Evolutionary conservation across 371 early-diverging fungal genomes (phyloP).

Genomic region (Caulochytrium protostelioides): DNA sequence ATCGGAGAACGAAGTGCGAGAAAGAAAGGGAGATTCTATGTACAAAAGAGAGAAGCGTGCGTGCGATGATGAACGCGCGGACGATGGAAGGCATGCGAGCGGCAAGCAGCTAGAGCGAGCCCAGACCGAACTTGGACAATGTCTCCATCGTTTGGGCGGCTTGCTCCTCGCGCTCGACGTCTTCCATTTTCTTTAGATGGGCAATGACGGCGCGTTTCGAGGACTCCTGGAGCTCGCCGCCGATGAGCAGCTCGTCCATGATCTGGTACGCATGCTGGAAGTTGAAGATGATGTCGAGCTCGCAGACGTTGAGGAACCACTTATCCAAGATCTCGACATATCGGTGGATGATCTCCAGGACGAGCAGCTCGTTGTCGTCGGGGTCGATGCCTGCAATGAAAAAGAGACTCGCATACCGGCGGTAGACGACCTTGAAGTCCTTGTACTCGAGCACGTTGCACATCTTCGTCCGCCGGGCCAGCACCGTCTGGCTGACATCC

Average conservation of each 20-base stretch:
- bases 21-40: too few species aligned
- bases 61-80: too few species aligned
- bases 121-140: too few species aligned
- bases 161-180: too few species aligned
- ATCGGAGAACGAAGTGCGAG: too few species aligned
- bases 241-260: conserved; percentile 30
- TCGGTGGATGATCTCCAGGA: conserved; percentile 85
- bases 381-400: conserved; percentile 82
- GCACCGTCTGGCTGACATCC: conserved; percentile 74
- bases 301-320: conserved; percentile 84
- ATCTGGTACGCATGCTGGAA: conserved; percentile 22
- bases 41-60: too few species aligned
- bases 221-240: conserved; percentile 27
- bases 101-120: too few species aligned
- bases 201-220: conserved; percentile 23
- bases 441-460: conserved; percentile 94
- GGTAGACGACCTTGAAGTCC: conserved; percentile 82
- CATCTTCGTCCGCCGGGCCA: conserved; percentile 76
- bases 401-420: conserved; percentile 81
- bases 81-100: too few species aligned
- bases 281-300: conserved; percentile 47
- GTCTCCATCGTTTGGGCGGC: too few species aligned
- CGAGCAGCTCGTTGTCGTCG: conserved; percentile 80
- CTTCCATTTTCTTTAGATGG: conserved; percentile 22
- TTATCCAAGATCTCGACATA: conserved; percentile 92